Evolutionary conservation across 179 eudicot species (phyloP).

Genomic region (Camellia oleifera): DNA sequence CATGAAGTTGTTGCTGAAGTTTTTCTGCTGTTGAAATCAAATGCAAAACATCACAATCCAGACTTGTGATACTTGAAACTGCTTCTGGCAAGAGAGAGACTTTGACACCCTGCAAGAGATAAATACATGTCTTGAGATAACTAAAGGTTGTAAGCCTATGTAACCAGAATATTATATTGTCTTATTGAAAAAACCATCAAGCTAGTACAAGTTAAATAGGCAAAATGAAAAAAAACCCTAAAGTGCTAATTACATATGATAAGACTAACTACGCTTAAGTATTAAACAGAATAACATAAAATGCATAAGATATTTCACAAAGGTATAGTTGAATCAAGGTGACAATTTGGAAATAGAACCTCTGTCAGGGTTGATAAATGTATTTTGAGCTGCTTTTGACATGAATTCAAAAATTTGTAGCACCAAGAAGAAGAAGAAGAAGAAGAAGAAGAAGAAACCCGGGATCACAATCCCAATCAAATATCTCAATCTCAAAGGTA

Average conservation of each 20-base stretch:
- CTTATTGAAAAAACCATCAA: too few species aligned
- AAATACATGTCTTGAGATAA: constrained; percentile 8
- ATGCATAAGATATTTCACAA: too few species aligned
- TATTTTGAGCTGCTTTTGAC: constrained; percentile 5
- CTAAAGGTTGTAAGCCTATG: neutral
- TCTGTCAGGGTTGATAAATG: neutral
- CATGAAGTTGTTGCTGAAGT: constrained; percentile 70
- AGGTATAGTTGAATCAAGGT: neutral
- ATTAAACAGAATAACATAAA: too few species aligned
- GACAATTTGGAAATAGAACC: too few species aligned
- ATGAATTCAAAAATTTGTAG: neutral
- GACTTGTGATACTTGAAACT: constrained; percentile 41
- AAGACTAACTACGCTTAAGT: too few species aligned
- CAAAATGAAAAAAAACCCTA: too few species aligned
- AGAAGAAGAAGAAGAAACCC: too few species aligned
- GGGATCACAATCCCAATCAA: too few species aligned
- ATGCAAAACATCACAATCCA: constrained; percentile 68
- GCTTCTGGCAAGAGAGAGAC: constrained; percentile 59
- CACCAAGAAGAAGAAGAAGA: neutral
- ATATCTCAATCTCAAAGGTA: too few species aligned
- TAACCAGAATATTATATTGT: too few species aligned
- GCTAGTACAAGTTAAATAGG: too few species aligned
- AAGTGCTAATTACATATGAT: too few species aligned
- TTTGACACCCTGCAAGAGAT: constrained; percentile 74
- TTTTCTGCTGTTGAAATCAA: constrained; percentile 78